Conservation (phyloP, 2,329 filamentous ascomycete genomes). For the Claviceps quebecensis region DNA sequence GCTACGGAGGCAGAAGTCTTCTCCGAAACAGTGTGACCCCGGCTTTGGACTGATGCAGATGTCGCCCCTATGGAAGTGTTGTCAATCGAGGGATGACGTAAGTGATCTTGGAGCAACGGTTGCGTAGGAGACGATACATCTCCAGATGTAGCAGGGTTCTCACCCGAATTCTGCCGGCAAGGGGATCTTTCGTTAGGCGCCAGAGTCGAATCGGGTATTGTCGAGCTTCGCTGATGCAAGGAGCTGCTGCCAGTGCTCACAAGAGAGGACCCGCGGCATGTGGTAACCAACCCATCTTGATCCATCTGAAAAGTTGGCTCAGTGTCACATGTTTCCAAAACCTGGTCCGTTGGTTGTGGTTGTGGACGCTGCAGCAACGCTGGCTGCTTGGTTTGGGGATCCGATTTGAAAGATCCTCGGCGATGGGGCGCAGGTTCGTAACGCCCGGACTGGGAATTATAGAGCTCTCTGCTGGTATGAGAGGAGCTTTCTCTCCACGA, state of each 20-base stretch:
- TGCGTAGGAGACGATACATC: slow-evolving; percentile 6
- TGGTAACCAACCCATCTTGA: slow-evolving; percentile 54
- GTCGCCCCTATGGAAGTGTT: slow-evolving; percentile 29
- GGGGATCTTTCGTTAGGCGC: slow-evolving; percentile 33
- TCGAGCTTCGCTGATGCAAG: slow-evolving; percentile 43
- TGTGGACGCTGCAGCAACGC: slow-evolving; percentile 64
- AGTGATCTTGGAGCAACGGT: slow-evolving; percentile 14
- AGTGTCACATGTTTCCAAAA: slow-evolving; percentile 70
- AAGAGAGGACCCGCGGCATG: slow-evolving; percentile 78
- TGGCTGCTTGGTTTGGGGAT: slow-evolving; percentile 55
- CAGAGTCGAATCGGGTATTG: slow-evolving; percentile 27
- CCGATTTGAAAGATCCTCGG: slow-evolving; percentile 53
- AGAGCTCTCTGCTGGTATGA: slow-evolving; percentile 60
- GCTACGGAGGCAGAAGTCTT: slow-evolving; percentile 17
- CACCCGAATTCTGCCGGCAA: slow-evolving; percentile 30
- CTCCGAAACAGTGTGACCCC: slow-evolving; percentile 14
- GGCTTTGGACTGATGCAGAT: slow-evolving; percentile 26
- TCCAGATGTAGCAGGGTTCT: slow-evolving; percentile 34
- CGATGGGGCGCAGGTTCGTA: slow-evolving; percentile 82
- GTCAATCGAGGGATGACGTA: slow-evolving; percentile 14
- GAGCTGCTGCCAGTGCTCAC: slow-evolving; percentile 75
- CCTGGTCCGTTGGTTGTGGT: slow-evolving; percentile 47
- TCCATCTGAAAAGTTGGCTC: slow-evolving; percentile 66
- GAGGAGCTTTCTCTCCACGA: slow-evolving; percentile 60
- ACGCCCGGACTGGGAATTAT: slow-evolving; percentile 86